Base-by-base conservation (phyloP, 495 filamentous ascomycete genomes). In the Alectoria sarmentosa region DNA sequence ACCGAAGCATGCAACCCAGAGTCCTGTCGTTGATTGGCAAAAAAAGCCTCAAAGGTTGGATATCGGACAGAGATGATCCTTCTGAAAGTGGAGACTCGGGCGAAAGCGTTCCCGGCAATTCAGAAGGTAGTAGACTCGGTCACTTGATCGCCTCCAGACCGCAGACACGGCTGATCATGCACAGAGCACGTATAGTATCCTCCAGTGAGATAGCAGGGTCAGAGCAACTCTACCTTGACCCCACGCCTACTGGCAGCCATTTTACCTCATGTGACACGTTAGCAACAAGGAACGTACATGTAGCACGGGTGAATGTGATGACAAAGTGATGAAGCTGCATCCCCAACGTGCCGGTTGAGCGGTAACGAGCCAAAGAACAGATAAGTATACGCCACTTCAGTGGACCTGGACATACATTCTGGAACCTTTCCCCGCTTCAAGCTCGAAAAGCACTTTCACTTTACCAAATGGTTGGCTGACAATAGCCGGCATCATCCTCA, bases 261-360 rank as follows among this genome's bases (percentile, higher is more conserved):
- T 41, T 58, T 36, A 38, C 30, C 60, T 69, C 67, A 69, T 66
- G 66, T 69, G 67, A 69, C 67, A 55, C 62, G 59, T 65, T 46
- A 39, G 46, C 36, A 57, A 59, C 46, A 41, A 58, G 60, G 32
- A 60, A 14, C 39, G 46, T 60, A 19, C 62, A 63, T 63, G 67
- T 55, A 63, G 54, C 52, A 37, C 44, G 23, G 23, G 42, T 44
- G 32, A 48, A 49, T 63, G 63, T 69, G 60, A 69, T 59, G 8
- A 13, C 23, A 56, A 17, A 52, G 59, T 62, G 58, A 63, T 59
- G 37, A 60, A 69, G 48, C 11, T 66, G 63, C 63, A 66, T 59
- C 42, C 32, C 55, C 48, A 65, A 42, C 30, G 32, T 54, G 55
- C 41, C 38, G 54, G 49, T 30, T 34, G 34, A 55, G 49, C 58